A percentile compares a stretch with the other conserved stretches of the same genome.
phyloP scores from a whole-genome alignment of 176 grass and related monocot species.

The Ampelocalamus luodianensis region DNA sequence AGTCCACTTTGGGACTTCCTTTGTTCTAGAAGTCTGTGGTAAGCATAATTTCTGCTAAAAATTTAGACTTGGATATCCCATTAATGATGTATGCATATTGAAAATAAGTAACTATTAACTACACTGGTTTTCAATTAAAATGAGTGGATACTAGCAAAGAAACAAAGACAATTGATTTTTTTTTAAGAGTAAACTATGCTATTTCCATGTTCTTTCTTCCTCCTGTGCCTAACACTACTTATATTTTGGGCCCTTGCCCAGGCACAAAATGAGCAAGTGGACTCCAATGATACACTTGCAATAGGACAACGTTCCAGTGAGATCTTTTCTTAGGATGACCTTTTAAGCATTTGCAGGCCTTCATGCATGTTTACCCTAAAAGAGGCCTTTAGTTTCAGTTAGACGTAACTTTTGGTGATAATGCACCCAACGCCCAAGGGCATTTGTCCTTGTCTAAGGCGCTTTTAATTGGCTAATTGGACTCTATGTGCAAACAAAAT shows the following conservation, averaged over 20 bases:
- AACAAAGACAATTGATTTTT: neutral
- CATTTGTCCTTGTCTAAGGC: neutral
- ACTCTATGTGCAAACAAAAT: neutral
- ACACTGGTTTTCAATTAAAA: constrained; percentile 25
- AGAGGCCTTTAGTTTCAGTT: constrained; percentile 3
- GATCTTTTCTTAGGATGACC: neutral
- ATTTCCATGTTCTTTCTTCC: constrained; percentile 17
- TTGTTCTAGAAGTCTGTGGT: constrained; percentile 13
- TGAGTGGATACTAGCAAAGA: neutral
- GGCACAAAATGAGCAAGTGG: too few species aligned
- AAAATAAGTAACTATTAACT: neutral
- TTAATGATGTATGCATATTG: neutral
- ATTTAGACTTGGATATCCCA: neutral
- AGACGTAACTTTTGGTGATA: neutral
- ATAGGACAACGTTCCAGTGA: neutral
- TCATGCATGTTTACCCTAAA: constrained; percentile 21
- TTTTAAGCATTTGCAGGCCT: constrained; percentile 6
- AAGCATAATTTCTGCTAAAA: constrained; percentile 19
- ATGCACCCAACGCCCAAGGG: neutral
- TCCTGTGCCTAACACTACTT: neutral
- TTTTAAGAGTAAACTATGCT: neutral
- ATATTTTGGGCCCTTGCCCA: too few species aligned
- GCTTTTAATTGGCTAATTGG: neutral
- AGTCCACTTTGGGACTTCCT: constrained; percentile 4
- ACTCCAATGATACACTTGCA: neutral